These are phyloP conservation scores for Phaeolepiota aurea DNA, from an alignment of 768 basidiomycete genomes.

Conservation along the genomic window DNA sequence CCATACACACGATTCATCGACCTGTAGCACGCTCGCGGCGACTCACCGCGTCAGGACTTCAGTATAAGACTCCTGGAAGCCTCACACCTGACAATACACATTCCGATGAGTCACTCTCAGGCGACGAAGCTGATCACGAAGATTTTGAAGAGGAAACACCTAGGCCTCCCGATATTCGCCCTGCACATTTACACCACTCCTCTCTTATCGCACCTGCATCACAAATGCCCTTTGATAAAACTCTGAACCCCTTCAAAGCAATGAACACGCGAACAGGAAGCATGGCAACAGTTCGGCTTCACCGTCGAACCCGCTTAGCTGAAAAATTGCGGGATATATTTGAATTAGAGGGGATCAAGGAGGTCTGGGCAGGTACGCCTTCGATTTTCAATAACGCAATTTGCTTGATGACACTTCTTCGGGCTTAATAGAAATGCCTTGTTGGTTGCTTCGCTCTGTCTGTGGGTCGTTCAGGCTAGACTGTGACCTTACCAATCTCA, in stretches of 20 bases:
- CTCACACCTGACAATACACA: slow-evolving; percentile 18
- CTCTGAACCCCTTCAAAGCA: slow-evolving; percentile 13
- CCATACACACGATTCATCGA: slow-evolving; percentile 82
- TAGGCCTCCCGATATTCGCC: slow-evolving; percentile 17
- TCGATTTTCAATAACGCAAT: not conserved
- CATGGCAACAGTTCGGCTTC: slow-evolving; percentile 63
- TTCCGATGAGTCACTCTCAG: slow-evolving; percentile 27
- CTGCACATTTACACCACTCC: slow-evolving; percentile 6
- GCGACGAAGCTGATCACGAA: slow-evolving; percentile 42
- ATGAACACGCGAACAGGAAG: slow-evolving; percentile 43
- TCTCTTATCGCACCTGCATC: slow-evolving; percentile 2
- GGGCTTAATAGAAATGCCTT: slow-evolving; percentile 96
- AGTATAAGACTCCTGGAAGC: slow-evolving; percentile 10
- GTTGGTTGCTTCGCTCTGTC: slow-evolving; percentile 86
- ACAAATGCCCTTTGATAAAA: slow-evolving; percentile 1
- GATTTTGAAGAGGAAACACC: slow-evolving; percentile 61
- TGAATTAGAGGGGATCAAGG: slow-evolving; percentile 68
- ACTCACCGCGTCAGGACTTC: slow-evolving; percentile 17
- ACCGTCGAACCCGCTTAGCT: slow-evolving; percentile 67
- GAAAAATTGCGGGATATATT: slow-evolving; percentile 89
- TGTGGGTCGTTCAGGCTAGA: slow-evolving; percentile 45
- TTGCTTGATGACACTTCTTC: slow-evolving; percentile 6
- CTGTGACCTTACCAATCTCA: not conserved
- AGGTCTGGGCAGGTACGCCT: slow-evolving; percentile 72
- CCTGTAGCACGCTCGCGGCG: slow-evolving; percentile 65